phyloP scores from a whole-genome alignment of 257 asterid genomes.

The Coffea eugenioides region DNA sequence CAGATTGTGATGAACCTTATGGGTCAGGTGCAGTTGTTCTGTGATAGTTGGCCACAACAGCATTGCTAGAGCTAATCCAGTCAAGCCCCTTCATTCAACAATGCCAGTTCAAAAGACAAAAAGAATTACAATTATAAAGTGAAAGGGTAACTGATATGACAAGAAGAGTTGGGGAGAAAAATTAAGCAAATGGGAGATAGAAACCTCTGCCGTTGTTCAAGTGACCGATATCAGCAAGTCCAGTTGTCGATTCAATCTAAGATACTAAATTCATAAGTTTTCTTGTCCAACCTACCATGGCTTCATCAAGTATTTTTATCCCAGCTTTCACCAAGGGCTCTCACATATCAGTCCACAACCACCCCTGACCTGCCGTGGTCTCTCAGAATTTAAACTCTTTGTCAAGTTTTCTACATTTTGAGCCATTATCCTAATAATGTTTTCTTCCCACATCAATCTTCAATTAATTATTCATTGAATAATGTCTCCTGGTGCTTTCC shows the following conservation, averaged over 20 bases:
- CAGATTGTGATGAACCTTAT: constrained; percentile 55
- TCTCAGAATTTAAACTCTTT: neutral
- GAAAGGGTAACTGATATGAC: neutral
- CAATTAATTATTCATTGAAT: neutral
- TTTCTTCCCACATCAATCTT: neutral
- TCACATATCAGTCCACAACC: neutral
- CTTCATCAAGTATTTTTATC: neutral
- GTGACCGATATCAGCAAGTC: neutral
- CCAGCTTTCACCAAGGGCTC: neutral
- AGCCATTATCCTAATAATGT: neutral
- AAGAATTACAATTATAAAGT: neutral
- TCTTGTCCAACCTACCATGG: neutral
- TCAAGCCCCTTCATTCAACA: constrained; percentile 43
- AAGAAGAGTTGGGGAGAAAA: neutral
- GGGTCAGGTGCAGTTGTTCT: constrained; percentile 54
- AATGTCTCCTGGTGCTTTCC: neutral
- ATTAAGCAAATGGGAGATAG: too few species aligned
- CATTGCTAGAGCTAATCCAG: constrained; percentile 71
- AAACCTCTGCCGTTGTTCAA: neutral
- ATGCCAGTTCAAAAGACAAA: neutral
- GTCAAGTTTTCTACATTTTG: neutral
- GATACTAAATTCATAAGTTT: neutral
- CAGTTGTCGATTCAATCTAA: neutral
- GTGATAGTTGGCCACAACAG: constrained; percentile 84
- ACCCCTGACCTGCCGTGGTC: neutral